phyloP scores from a whole-genome alignment of 2,329 filamentous ascomycete species.

The Ascochyta koolunga region DNA sequence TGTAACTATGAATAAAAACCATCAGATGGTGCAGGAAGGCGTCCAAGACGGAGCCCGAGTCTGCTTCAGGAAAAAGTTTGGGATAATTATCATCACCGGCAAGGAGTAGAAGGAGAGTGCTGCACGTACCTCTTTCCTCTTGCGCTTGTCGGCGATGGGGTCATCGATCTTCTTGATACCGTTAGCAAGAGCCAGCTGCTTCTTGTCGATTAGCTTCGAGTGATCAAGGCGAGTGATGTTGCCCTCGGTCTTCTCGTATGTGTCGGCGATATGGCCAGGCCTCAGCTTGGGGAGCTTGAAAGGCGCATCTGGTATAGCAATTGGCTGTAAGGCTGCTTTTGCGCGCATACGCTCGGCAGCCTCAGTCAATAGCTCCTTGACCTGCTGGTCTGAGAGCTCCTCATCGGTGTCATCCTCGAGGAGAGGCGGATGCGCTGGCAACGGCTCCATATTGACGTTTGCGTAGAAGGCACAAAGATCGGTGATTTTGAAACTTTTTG shows the following conservation, averaged over 20 bases:
- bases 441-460: constrained; percentile 42
- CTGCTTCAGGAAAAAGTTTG: constrained; percentile 73
- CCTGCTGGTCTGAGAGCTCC: constrained; percentile 66
- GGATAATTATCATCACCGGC: constrained; percentile 78
- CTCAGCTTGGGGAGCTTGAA: constrained; percentile 60
- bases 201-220: constrained; percentile 56
- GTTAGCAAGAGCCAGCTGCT: constrained; percentile 56
- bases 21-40: constrained; percentile 74
- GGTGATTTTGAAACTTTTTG: constrained; percentile 40
- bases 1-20: constrained; percentile 76
- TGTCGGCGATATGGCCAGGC: constrained; percentile 54
- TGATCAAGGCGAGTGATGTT: constrained; percentile 61
- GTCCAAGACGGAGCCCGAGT: constrained; percentile 79
- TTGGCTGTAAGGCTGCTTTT: constrained; percentile 41
- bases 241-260: constrained; percentile 61
- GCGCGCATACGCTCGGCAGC: constrained; percentile 64
- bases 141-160: constrained; percentile 55
- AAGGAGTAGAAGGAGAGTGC: constrained; percentile 30
- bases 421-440: constrained; percentile 45
- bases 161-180: constrained; percentile 61
- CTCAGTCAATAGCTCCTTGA: constrained; percentile 67
- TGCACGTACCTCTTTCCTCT: constrained; percentile 59
- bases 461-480: constrained; percentile 28
- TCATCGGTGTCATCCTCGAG: constrained; percentile 47
- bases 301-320: constrained; percentile 37